phyloP scores from a whole-genome alignment of 2,329 filamentous ascomycete genomes.

The Pyrenophora seminiperda region DNA sequence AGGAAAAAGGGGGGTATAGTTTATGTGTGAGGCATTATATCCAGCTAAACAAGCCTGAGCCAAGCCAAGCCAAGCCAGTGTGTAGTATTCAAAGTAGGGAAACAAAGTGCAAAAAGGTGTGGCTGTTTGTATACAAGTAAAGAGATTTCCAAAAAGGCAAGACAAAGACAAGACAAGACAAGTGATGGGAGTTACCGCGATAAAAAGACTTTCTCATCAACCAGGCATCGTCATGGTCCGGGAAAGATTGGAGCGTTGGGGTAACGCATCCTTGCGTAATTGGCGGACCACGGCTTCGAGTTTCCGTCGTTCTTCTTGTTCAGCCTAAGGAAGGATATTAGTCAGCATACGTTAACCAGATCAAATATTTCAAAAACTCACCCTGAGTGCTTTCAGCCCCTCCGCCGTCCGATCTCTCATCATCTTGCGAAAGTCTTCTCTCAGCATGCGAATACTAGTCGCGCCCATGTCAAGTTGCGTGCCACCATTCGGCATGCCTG shows the following conservation, averaged over 20 bases:
- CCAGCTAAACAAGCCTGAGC: too few relatives aligned
- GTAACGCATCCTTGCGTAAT: conserved; percentile 51
- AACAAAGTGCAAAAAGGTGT: background rate
- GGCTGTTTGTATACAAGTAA: background rate
- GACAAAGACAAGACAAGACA: background rate
- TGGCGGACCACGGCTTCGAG: conserved; percentile 67
- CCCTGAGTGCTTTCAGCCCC: conserved; percentile 67
- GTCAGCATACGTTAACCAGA: conserved; percentile 22
- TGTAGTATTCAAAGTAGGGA: background rate
- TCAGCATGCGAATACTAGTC: conserved; percentile 71
- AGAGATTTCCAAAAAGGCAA: background rate
- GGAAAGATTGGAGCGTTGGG: conserved; percentile 20
- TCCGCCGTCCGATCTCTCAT: conserved; percentile 74
- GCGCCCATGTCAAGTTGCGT: conserved; percentile 53
- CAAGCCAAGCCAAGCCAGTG: too few relatives aligned
- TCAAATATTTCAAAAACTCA: conserved; percentile 50
- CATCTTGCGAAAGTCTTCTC: conserved; percentile 80
- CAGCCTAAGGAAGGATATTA: conserved; percentile 55
- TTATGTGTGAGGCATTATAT: too few relatives aligned
- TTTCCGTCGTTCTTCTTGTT: conserved; percentile 72
- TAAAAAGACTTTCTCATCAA: too few relatives aligned
- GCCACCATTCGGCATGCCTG: conserved; percentile 47
- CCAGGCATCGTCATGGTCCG: conserved; percentile 14
- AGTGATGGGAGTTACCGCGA: too few relatives aligned
- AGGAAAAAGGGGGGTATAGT: too few relatives aligned